A percentile compares a stretch with the other conserved stretches of the same genome.
Conservation (phyloP, 768 basidiomycete genomes). For the Kwoniella pini region DNA sequence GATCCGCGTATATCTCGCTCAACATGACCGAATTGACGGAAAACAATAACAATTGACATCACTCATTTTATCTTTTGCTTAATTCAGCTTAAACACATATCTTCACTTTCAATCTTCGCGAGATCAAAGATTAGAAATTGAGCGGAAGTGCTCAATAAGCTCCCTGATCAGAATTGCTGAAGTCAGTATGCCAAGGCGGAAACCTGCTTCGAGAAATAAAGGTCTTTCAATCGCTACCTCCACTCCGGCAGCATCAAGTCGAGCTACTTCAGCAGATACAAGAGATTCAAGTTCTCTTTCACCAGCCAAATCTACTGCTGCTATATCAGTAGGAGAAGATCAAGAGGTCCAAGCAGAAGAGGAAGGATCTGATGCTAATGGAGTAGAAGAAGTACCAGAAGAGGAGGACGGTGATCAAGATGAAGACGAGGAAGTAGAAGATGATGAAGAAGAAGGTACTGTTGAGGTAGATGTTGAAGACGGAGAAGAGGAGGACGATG, state of each 20-base stretch:
- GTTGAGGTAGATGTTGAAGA: conserved; percentile 21
- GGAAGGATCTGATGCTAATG: neutral
- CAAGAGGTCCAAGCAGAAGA: neutral
- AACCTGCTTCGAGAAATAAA: neutral
- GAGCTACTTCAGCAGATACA: neutral
- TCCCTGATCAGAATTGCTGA: neutral
- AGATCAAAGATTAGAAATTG: no score
- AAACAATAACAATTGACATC: neutral
- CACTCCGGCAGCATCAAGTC: conserved; percentile 1
- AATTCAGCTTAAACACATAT: neutral
- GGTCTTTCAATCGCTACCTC: neutral
- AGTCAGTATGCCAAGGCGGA: neutral
- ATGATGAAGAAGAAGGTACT: conserved; percentile 10
- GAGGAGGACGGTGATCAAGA: neutral
- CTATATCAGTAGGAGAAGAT: neutral
- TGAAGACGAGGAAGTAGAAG: neutral
- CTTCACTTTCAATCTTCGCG: no score
- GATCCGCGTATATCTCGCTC: no score
- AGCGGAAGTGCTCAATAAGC: neutral
- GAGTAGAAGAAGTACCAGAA: neutral
- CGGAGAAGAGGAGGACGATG: conserved; percentile 6
- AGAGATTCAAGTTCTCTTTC: conserved; percentile 5
- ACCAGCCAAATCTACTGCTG: conserved; percentile 1
- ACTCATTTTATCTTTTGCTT: neutral
- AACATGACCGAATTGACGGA: no score